These are phyloP conservation scores for Ceratocystis eucalypticola DNA, from an alignment of 2,329 filamentous ascomycete species.

Conservation along the genomic window DNA sequence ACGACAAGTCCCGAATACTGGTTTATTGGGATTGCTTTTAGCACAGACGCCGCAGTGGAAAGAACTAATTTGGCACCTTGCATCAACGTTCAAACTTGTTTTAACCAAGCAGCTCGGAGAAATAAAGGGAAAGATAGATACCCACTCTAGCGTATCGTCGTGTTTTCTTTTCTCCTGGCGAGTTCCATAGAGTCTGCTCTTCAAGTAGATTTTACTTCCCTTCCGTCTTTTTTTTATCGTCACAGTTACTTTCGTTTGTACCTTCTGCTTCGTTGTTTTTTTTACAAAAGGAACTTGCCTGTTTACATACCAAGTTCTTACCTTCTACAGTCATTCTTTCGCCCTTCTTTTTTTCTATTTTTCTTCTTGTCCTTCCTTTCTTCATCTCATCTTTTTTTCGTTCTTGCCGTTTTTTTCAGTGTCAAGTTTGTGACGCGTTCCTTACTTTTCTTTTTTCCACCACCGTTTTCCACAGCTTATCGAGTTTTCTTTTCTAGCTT, in stretches of 20 bases:
- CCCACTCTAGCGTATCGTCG: background rate
- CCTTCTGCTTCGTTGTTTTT: background rate
- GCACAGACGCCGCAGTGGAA: slow-evolving; percentile 2
- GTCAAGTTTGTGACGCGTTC: too few species aligned
- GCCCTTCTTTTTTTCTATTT: background rate
- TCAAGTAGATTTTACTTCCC: background rate
- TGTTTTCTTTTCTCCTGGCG: background rate
- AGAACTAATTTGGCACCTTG: slow-evolving; percentile 6
- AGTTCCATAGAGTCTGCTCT: background rate
- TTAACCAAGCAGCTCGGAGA: background rate
- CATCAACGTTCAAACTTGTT: background rate
- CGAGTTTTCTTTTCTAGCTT: background rate
- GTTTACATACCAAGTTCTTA: background rate
- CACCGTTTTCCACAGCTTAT: background rate
- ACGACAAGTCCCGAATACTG: background rate
- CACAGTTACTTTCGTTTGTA: background rate
- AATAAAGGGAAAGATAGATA: background rate
- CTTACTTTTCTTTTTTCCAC: background rate
- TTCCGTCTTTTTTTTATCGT: background rate
- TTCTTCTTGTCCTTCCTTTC: background rate
- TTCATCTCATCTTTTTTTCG: background rate
- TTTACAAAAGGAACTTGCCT: background rate
- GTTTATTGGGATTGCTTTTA: slow-evolving; percentile 4
- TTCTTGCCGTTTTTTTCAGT: background rate
- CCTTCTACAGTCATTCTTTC: background rate